Conservation (phyloP, 129 eudicot genomes). For the Artemisia tridentata region DNA sequence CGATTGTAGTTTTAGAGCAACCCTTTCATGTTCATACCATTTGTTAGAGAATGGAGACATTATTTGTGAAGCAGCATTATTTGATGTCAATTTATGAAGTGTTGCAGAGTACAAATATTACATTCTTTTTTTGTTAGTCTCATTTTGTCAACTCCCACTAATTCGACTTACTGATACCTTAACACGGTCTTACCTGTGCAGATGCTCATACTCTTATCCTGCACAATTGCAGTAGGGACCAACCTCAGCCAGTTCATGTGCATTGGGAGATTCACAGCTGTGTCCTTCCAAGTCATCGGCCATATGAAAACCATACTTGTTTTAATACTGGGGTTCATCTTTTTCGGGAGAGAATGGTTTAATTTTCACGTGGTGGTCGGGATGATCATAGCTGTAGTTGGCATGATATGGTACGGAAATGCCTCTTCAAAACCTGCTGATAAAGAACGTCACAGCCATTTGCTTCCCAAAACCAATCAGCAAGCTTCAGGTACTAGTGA, state of each 20-base stretch:
- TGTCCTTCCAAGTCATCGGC: slow-evolving; percentile 86
- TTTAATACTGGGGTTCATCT: slow-evolving; percentile 70
- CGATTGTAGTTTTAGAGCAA: no score
- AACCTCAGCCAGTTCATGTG: slow-evolving; percentile 94
- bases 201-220: slow-evolving; percentile 66
- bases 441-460: slow-evolving; percentile 66
- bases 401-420: slow-evolving; percentile 89
- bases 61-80: no score
- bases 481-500: slow-evolving; percentile 52
- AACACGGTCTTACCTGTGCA: slow-evolving; percentile 24
- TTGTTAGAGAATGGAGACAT: no score
- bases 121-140: not conserved
- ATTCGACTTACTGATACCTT: not conserved
- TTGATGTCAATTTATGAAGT: no score
- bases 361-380: slow-evolving; percentile 81
- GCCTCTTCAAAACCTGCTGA: slow-evolving; percentile 95
- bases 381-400: slow-evolving; percentile 76
- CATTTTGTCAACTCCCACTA: not conserved
- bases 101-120: no score
- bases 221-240: slow-evolving; percentile 85
- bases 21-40: no score
- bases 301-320: slow-evolving; percentile 95
- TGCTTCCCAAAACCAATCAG: slow-evolving; percentile 45
- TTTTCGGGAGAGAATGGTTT: slow-evolving; percentile 85
- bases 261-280: slow-evolving; percentile 91